phyloP scores from a whole-genome alignment of 129 eudicot species.

The Solidago caesia region DNA sequence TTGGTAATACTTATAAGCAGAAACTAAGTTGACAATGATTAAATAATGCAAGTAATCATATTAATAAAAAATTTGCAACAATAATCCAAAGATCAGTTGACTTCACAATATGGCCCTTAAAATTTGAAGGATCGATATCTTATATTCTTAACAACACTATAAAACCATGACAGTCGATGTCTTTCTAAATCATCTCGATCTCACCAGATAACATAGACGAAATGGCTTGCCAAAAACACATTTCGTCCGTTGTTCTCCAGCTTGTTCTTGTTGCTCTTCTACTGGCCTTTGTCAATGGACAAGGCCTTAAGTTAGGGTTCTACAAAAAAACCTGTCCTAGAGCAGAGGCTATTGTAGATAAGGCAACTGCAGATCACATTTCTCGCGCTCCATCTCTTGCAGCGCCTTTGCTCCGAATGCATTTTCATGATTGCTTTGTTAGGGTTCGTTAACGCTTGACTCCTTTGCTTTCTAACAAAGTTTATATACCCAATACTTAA shows the following conservation, averaged over 20 bases:
- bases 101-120: neutral
- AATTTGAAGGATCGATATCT: neutral
- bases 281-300: constrained; percentile 34
- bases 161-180: neutral
- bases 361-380: constrained; percentile 34
- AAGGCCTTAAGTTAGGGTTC: constrained; percentile 36
- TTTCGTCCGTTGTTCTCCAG: constrained; percentile 25
- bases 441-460: constrained; percentile 41
- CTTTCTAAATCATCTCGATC: constrained; percentile 7
- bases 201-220: neutral
- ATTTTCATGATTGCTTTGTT: constrained; percentile 78
- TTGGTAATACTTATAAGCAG: neutral
- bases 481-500: neutral
- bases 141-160: constrained; percentile 5
- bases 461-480: neutral
- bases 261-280: constrained; percentile 29
- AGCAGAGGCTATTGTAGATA: constrained; percentile 44
- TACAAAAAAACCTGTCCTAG: constrained; percentile 52
- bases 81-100: neutral
- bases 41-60: neutral
- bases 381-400: constrained; percentile 56
- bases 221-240: constrained; percentile 23
- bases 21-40: constrained; percentile 8
- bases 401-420: constrained; percentile 70
- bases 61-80: neutral